A percentile compares a stretch with the other conserved stretches of the same genome.
phyloP scores from a whole-genome alignment of 352 stramenopile species.

The Globisporangium cederbergense region DNA sequence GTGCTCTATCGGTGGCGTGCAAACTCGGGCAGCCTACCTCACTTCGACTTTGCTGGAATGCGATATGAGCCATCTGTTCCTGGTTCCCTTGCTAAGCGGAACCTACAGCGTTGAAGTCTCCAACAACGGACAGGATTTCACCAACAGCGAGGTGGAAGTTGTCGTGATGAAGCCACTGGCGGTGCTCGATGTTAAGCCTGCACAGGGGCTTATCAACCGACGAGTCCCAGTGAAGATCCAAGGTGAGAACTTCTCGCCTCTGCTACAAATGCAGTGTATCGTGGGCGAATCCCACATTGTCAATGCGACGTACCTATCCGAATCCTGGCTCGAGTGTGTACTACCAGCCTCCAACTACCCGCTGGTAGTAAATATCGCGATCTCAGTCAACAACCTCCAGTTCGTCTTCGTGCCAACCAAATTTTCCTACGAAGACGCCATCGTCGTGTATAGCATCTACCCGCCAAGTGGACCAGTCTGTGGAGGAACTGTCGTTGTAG shows the following conservation, averaged over 20 bases:
- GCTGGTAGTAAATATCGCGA: slow-evolving; percentile 16
- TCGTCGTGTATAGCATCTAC: slow-evolving; percentile 39
- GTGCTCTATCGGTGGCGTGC: slow-evolving; percentile 28
- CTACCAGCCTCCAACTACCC: slow-evolving; percentile 21
- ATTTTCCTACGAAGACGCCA: slow-evolving; percentile 38
- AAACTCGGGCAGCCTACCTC: slow-evolving; percentile 27
- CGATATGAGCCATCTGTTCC: slow-evolving; percentile 13
- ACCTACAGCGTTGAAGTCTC: slow-evolving; percentile 76
- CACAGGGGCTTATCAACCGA: slow-evolving; percentile 19
- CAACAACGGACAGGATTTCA: slow-evolving; percentile 93
- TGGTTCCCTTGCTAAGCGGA: slow-evolving; percentile 11
- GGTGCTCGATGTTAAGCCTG: slow-evolving; percentile 21
- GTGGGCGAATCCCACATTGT: slow-evolving; percentile 33
- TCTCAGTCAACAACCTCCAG: slow-evolving; percentile 30
- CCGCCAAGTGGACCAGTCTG: slow-evolving; percentile 35
- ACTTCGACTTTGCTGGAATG: slow-evolving; percentile 27
- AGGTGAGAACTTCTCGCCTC: slow-evolving; percentile 19
- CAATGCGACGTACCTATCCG: slow-evolving; percentile 21
- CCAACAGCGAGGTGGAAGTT: slow-evolving; percentile 73
- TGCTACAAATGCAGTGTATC: slow-evolving; percentile 31
- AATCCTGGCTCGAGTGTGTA: slow-evolving; percentile 30
- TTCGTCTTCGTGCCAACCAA: slow-evolving; percentile 21
- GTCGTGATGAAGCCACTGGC: slow-evolving; percentile 30
- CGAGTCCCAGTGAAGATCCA: slow-evolving; percentile 23
- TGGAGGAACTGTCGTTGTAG: slow-evolving; percentile 35